Evolutionary conservation across 169 alveolate genomes (phyloP), one percentile per base, ranked within the genome.

Genomic region (Eimeria maxima): DNA sequence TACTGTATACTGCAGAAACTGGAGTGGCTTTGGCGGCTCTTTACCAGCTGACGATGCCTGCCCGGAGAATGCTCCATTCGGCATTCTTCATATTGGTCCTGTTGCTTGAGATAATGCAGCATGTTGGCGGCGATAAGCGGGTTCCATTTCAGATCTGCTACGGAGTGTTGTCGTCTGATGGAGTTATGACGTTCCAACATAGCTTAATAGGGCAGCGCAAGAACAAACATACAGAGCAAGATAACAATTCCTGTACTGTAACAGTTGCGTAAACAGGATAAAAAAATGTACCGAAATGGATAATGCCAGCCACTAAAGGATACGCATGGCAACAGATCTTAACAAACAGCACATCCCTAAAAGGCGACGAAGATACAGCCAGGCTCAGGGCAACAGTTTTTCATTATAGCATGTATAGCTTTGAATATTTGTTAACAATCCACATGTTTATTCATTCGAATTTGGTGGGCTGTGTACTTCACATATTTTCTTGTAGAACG

Each of bases 1-100:
- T 74, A 2, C 83, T 71, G 83, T 3, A 5, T 7, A 29, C 13
- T 69, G 78, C 44, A 69, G 24, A 20, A 69, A 29, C 60, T 74
- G 86, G 55, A 5, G n/a, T 60, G 38, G 63, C 57, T 74, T 10
- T 18, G 16, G 86, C 86, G 20, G 42, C 86, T n/a, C 60, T 80
- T 60, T 27, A 84, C 93, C 80, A 84, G 57, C 3, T 29, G 8
- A 42, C 93, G 93, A 29, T 18, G 11, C 20, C 10, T 22, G 2
- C 11, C 11, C 20, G 93, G 93, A 24, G 93, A 84, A 38, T 84
- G 93, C 38, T 84, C 93, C 93, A 84, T 84, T 16, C 93, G 76
- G 93, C 93, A 84, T 16, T 60, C 38, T 11, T 60, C 44, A 29
- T 84, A 18, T 44, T 57, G 16, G 44, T 84, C 57, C 57, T 84